Conservation (phyloP, 306 rosid species). For the Vigna reflexopilosa region DNA sequence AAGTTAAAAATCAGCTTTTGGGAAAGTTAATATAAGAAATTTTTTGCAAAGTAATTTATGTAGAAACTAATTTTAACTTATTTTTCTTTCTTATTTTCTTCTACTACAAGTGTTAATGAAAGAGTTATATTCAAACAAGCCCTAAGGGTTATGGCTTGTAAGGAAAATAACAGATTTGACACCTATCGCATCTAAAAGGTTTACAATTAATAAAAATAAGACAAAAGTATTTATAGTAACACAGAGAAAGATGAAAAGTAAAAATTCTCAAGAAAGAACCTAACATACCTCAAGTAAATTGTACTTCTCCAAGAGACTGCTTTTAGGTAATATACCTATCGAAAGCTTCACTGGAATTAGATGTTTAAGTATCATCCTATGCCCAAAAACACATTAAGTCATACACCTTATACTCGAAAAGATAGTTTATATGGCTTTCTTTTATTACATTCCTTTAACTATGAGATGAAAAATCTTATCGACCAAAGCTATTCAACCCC, state of each 20-base stretch:
- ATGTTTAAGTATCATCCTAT: conserved; percentile 92
- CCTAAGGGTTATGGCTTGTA: not conserved
- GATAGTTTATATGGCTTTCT: conserved; percentile 31
- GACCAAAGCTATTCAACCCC: conserved; percentile 21
- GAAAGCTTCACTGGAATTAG: conserved; percentile 98
- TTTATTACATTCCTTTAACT: conserved; percentile 7
- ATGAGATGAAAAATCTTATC: conserved; percentile 2
- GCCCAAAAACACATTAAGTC: conserved; percentile 42
- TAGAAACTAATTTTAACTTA: not conserved
- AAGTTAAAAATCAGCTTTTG: not conserved
- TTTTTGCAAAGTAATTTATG: not conserved
- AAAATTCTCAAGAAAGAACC: conserved; percentile 14
- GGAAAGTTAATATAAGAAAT: not conserved
- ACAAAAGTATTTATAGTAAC: not conserved
- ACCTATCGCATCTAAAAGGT: conserved; percentile 18
- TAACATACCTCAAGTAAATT: conserved; percentile 80
- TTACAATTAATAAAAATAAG: conserved; percentile 6
- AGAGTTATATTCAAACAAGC: not conserved
- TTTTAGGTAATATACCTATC: conserved; percentile 85
- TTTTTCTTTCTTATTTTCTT: too few relatives aligned
- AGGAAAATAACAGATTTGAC: conserved; percentile 21
- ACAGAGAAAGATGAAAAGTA: not conserved
- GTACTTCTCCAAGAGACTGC: conserved; percentile 73
- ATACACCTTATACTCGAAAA: conserved; percentile 6
- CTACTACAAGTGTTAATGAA: not conserved